Percentiles rank a stretch among this genome's conserved stretches.
phyloP scores from a whole-genome alignment of 2,329 filamentous ascomycete genomes.

The Talaromyces islandicus region DNA sequence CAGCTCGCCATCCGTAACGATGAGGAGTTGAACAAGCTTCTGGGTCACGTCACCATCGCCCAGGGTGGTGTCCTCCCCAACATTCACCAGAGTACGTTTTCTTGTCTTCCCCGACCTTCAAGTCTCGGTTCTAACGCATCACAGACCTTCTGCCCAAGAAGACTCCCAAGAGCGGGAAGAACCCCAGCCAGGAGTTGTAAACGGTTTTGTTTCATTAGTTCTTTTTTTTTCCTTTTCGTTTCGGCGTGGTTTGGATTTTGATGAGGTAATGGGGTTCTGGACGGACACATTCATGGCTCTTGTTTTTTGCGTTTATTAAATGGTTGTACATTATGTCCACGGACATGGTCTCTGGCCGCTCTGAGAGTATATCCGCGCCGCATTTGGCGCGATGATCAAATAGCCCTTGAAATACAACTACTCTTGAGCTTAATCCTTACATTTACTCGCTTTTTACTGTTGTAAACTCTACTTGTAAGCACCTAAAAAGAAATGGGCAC shows the following conservation, averaged over 20 bases:
- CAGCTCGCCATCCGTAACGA: conserved; percentile 99
- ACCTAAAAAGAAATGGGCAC: too few relatives aligned
- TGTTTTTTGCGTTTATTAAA: conserved; percentile 46
- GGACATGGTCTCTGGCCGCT: conserved; percentile 43
- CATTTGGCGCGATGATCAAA: conserved; percentile 7
- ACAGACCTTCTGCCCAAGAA: conserved; percentile 98
- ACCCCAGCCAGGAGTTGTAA: conserved; percentile 91
- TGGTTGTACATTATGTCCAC: conserved; percentile 59
- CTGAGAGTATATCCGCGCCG: conserved; percentile 19
- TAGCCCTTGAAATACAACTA: conserved; percentile 7
- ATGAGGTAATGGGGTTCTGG: conserved; percentile 73
- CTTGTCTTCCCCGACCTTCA: background rate
- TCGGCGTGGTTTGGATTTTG: conserved; percentile 65
- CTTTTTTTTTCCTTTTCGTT: conserved; percentile 57
- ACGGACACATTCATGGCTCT: conserved; percentile 52
- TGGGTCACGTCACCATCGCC: conserved; percentile 93
- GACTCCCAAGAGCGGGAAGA: conserved; percentile 91
- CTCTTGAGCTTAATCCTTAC: background rate
- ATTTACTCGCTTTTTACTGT: background rate
- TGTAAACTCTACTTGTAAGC: too few relatives aligned
- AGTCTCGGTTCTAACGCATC: conserved; percentile 17
- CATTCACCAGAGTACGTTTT: conserved; percentile 85
- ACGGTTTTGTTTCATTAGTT: conserved; percentile 42
- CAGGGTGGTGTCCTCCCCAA: conserved; percentile 96
- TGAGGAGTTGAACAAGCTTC: conserved; percentile 98